phyloP scores from a whole-genome alignment of 768 basidiomycete species.

The Gloeophyllum trabeum region DNA sequence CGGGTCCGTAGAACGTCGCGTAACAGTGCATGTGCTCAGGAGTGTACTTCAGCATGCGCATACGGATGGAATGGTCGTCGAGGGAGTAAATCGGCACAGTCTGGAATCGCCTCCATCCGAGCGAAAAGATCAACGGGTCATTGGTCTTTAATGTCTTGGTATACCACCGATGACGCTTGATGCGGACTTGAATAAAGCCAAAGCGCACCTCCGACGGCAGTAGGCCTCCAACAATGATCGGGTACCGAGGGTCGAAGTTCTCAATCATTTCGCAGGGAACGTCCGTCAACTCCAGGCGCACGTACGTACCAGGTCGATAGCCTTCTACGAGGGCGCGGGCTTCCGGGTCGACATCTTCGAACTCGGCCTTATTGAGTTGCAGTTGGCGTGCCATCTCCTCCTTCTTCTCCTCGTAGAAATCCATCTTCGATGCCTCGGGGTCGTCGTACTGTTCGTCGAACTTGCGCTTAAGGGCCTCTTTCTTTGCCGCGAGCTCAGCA shows the following conservation, averaged over 20 bases:
- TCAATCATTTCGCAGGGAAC: conserved; percentile 91
- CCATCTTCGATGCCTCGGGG: conserved; percentile 62
- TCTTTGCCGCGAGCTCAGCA: conserved; percentile 67
- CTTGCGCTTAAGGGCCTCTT: conserved; percentile 84
- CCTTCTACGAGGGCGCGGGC: conserved; percentile 82
- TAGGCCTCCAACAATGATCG: conserved; percentile 87
- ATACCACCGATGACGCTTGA: conserved; percentile 96
- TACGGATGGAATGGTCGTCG: conserved; percentile 95
- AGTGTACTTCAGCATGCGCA: conserved; percentile 99
- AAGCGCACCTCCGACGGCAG: conserved; percentile 85
- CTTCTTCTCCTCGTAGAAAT: conserved; percentile 89
- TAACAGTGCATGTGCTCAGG: conserved; percentile 99
- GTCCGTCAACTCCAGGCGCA: conserved; percentile 77
- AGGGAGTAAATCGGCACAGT: conserved; percentile 90
- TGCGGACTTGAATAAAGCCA: conserved; percentile 87
- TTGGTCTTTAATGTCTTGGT: conserved; percentile 88
- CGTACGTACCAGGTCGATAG: conserved; percentile 81
- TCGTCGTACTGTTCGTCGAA: conserved; percentile 98
- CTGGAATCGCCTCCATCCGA: conserved; percentile 99
- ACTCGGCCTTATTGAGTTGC: conserved; percentile 76
- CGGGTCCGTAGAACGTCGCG: conserved; percentile 94
- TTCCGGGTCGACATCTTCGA: conserved; percentile 66
- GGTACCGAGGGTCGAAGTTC: conserved; percentile 85
- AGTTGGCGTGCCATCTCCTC: conserved; percentile 83
- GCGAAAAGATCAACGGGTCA: conserved; percentile 89